A percentile compares a stretch with the other conserved stretches of the same genome.
phyloP scores from a whole-genome alignment of 1,139 yeast species.

The Pichia sp. region DNA sequence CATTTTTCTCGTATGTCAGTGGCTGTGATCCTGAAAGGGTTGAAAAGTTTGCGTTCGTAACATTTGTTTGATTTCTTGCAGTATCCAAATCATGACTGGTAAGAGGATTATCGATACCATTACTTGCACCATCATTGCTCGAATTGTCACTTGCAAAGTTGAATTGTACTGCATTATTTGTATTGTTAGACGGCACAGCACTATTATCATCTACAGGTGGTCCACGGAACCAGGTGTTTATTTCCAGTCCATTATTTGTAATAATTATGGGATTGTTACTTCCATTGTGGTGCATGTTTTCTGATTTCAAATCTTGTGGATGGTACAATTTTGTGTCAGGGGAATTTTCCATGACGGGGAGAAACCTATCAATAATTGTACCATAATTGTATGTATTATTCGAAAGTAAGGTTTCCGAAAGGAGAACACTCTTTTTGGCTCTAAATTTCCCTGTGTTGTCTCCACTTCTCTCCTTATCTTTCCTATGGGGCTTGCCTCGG shows the following conservation, averaged over 20 bases:
- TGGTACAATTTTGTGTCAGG: slow-evolving; percentile 7
- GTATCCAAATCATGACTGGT: background rate
- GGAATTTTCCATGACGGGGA: slow-evolving; percentile 21
- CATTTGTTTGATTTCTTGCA: background rate
- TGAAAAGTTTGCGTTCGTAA: background rate
- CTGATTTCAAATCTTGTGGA: background rate
- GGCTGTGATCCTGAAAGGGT: background rate
- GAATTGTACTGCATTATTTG: background rate
- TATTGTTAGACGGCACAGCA: background rate
- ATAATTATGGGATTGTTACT: background rate
- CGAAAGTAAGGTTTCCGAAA: slow-evolving; percentile 10
- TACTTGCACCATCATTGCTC: background rate
- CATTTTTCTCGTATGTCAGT: slow-evolving; percentile 20
- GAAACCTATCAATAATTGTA: slow-evolving; percentile 27
- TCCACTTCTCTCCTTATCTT: background rate
- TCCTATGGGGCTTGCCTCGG: background rate
- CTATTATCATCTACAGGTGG: background rate
- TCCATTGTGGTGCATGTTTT: background rate
- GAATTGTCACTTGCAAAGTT: background rate
- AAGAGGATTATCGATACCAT: background rate
- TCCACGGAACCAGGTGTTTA: background rate
- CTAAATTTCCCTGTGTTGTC: background rate
- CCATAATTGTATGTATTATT: slow-evolving; percentile 20
- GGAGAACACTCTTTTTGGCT: background rate
- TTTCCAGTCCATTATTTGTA: background rate